phyloP scores from a whole-genome alignment of 768 basidiomycete genomes.

The Termitomyces sp. region DNA sequence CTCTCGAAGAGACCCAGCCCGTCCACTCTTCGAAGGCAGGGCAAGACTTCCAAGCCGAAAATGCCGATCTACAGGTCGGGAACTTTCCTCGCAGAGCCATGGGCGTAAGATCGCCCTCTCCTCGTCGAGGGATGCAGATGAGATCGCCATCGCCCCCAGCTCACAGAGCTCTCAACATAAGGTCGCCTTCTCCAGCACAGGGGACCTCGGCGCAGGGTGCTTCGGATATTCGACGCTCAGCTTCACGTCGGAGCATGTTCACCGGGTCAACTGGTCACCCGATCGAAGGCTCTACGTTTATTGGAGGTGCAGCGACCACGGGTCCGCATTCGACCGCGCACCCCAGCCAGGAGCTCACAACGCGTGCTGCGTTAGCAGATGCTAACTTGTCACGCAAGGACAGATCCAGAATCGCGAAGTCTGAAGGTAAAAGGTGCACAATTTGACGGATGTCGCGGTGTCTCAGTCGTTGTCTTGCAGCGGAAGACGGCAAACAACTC shows the following conservation, averaged over 20 bases:
- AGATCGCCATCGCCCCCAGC: conserved; percentile 2
- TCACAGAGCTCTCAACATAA: not conserved
- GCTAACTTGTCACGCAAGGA: conserved; percentile 42
- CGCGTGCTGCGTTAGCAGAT: conserved; percentile 42
- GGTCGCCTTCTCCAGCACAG: conserved; percentile 1
- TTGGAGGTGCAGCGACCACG: conserved; percentile 47
- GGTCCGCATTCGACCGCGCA: conserved; percentile 39
- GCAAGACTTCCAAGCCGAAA: not conserved
- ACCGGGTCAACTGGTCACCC: conserved; percentile 26
- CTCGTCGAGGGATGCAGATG: not conserved
- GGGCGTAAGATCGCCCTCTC: not conserved
- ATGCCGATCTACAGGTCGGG: not conserved
- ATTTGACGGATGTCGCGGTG: not conserved
- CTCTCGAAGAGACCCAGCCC: conserved; percentile 1
- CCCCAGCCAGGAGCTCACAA: conserved; percentile 32
- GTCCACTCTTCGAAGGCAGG: not conserved
- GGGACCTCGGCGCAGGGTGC: not conserved
- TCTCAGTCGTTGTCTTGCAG: conserved; percentile 23
- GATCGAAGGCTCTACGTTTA: conserved; percentile 37
- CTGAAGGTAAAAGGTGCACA: conserved; percentile 34
- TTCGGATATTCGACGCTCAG: conserved; percentile 5
- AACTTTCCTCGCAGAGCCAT: not conserved
- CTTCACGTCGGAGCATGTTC: conserved; percentile 27
- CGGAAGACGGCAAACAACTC: conserved; percentile 51
- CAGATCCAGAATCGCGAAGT: conserved; percentile 42